These are phyloP conservation scores for Stephanodiscus triporus DNA, from an alignment of 108 stramenopile species.

Conservation along the genomic window DNA sequence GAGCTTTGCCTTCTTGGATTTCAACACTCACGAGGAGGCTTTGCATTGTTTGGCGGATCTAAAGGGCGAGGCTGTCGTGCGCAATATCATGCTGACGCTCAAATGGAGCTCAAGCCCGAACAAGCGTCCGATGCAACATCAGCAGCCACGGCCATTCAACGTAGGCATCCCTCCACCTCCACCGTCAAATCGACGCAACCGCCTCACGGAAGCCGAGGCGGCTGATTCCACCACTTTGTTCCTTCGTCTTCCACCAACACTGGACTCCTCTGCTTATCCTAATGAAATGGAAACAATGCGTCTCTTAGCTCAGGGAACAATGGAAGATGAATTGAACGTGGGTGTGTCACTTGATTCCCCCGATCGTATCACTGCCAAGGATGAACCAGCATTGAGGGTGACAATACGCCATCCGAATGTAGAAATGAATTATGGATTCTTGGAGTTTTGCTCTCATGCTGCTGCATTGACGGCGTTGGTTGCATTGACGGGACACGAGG, in stretches of 20 bases:
- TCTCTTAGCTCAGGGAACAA: slow-evolving; percentile 56
- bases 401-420: slow-evolving; percentile 45
- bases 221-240: slow-evolving; percentile 78
- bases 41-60: slow-evolving; percentile 60
- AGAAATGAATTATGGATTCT: slow-evolving; percentile 71
- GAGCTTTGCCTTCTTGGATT: slow-evolving; percentile 84
- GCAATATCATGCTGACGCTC: slow-evolving; percentile 61
- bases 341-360: slow-evolving; percentile 53
- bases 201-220: slow-evolving; percentile 77
- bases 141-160: slow-evolving; percentile 14
- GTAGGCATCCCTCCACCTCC: slow-evolving; percentile 21
- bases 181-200: slow-evolving; percentile 42
- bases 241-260: slow-evolving; percentile 60
- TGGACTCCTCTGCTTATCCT: slow-evolving; percentile 34
- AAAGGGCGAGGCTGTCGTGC: slow-evolving; percentile 50
- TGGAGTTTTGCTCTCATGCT: slow-evolving; percentile 88
- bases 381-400: slow-evolving; percentile 84
- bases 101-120: slow-evolving; percentile 71
- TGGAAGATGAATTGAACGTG: slow-evolving; percentile 80
- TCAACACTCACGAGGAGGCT: slow-evolving; percentile 70
- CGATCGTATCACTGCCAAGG: slow-evolving; percentile 71
- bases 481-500: slow-evolving; percentile 79
- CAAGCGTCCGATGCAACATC: slow-evolving; percentile 19
- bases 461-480: slow-evolving; percentile 86
- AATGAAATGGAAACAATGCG: slow-evolving; percentile 52